Evolutionary conservation across 768 basidiomycete genomes (phyloP).

Genomic region (Leccinum olivaceopallidum): DNA sequence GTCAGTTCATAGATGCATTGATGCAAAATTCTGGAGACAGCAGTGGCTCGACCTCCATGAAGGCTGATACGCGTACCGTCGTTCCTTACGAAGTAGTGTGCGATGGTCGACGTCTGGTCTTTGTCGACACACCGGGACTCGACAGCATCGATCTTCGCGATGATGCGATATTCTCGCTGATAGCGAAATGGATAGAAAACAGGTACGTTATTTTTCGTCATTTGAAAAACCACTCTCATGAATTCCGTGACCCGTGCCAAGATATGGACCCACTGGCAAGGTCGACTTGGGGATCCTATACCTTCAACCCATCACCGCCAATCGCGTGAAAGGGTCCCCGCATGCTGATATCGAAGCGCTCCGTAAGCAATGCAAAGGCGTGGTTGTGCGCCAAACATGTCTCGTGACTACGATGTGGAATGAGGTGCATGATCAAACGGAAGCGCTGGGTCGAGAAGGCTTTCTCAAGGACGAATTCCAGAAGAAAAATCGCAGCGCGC

Average conservation of each 20-base stretch:
- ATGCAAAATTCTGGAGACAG: neutral
- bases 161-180: neutral
- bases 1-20: constrained; percentile 8
- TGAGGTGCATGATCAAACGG: neutral
- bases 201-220: neutral
- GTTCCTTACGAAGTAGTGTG: neutral
- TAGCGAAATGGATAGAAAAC: neutral
- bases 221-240: neutral
- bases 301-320: constrained; percentile 8
- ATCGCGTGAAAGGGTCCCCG: neutral
- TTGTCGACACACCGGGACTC: constrained; percentile 14
- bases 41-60: neutral
- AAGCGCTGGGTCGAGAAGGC: neutral
- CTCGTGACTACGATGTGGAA: constrained; percentile 15
- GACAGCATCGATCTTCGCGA: neutral
- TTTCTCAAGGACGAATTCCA: constrained; percentile 2
- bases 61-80: neutral
- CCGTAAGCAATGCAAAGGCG: neutral
- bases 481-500: neutral
- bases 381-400: constrained; percentile 2
- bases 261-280: neutral
- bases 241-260: neutral
- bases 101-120: constrained; percentile 1
- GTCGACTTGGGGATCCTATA: constrained; percentile 7
- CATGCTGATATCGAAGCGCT: constrained; percentile 1